phyloP scores from a whole-genome alignment of 345 rosid genomes.

The Acer campestre region DNA sequence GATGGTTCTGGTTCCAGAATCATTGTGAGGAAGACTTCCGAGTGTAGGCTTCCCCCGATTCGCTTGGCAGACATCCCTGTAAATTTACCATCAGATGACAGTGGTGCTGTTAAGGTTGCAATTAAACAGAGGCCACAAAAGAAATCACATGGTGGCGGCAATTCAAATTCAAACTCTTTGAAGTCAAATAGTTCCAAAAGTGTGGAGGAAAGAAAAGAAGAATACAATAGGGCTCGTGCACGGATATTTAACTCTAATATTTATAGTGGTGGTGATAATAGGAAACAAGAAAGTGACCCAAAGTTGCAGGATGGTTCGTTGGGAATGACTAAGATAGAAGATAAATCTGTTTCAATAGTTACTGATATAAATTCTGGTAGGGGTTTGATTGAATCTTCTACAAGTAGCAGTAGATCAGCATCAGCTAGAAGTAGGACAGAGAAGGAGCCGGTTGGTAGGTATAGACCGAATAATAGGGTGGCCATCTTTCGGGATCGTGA shows the following conservation, averaged over 20 bases:
- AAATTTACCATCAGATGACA: slow-evolving; percentile 60
- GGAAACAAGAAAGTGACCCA: slow-evolving; percentile 49
- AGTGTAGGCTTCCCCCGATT: slow-evolving; percentile 52
- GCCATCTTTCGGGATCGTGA: slow-evolving; percentile 87
- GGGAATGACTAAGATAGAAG: slow-evolving; percentile 48
- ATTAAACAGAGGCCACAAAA: slow-evolving; percentile 80
- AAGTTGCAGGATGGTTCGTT: slow-evolving; percentile 49
- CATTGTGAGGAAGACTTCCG: slow-evolving; percentile 69
- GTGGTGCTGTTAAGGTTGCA: slow-evolving; percentile 59
- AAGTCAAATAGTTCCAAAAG: slow-evolving; percentile 60
- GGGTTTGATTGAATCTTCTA: slow-evolving; percentile 50
- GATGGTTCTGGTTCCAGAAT: slow-evolving; percentile 74
- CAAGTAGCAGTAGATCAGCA: slow-evolving; percentile 50
- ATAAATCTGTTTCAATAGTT: slow-evolving; percentile 43
- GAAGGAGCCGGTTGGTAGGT: slow-evolving; percentile 61
- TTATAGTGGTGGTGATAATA: slow-evolving; percentile 34
- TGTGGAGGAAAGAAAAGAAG: slow-evolving; percentile 88
- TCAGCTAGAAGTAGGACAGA: slow-evolving; percentile 62
- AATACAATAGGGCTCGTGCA: slow-evolving; percentile 78
- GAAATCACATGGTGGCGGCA: slow-evolving; percentile 33
- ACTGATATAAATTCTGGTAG: slow-evolving; percentile 46
- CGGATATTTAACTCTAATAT: slow-evolving; percentile 64
- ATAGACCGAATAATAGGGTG: slow-evolving; percentile 55
- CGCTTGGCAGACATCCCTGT: slow-evolving; percentile 80
- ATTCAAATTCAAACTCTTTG: slow-evolving; percentile 42